A percentile compares a stretch with the other conserved stretches of the same genome.
These are phyloP conservation scores for Licmophora abbreviata DNA, from an alignment of 108 stramenopile genomes.

Conservation along the genomic window DNA sequence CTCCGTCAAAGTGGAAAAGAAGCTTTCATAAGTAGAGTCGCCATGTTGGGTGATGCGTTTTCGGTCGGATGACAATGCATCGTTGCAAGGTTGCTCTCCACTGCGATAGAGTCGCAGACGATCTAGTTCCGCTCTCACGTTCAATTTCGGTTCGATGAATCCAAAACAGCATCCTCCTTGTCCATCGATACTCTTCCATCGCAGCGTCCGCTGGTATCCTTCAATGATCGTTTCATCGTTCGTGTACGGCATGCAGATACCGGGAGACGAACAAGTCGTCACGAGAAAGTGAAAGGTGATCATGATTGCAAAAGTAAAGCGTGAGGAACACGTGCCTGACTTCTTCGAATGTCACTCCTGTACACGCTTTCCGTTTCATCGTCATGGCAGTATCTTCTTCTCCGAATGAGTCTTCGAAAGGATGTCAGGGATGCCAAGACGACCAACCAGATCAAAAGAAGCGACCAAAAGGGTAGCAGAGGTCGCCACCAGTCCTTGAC, in stretches of 20 bases:
- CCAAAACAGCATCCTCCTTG: conserved; percentile 42
- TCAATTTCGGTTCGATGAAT: conserved; percentile 10
- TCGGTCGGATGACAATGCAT: background rate
- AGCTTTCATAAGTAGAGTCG: too few relatives aligned
- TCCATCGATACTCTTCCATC: conserved; percentile 24
- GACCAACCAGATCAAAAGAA: conserved; percentile 18
- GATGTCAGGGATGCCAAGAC: conserved; percentile 14
- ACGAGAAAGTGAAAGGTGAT: conserved; percentile 47
- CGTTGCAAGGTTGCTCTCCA: background rate
- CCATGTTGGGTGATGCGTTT: too few relatives aligned
- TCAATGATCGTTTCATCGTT: background rate
- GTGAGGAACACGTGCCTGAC: too few relatives aligned
- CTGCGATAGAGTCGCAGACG: conserved; percentile 16
- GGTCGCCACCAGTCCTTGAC: conserved; percentile 18
- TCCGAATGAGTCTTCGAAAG: conserved; percentile 20
- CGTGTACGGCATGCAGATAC: conserved; percentile 29
- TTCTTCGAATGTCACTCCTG: conserved; percentile 17
- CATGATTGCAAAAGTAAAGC: conserved; percentile 41
- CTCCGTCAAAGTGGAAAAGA: conserved; percentile 30
- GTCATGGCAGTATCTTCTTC: conserved; percentile 28
- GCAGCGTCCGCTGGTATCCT: background rate
- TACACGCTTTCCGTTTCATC: background rate
- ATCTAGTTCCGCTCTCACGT: conserved; percentile 13
- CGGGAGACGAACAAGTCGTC: conserved; percentile 54
- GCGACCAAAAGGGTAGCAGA: conserved; percentile 19